Percentiles rank a stretch among this genome's conserved stretches.
These are phyloP conservation scores for Candida railenensis DNA, from an alignment of 805 yeast genomes.

Conservation along the genomic window DNA sequence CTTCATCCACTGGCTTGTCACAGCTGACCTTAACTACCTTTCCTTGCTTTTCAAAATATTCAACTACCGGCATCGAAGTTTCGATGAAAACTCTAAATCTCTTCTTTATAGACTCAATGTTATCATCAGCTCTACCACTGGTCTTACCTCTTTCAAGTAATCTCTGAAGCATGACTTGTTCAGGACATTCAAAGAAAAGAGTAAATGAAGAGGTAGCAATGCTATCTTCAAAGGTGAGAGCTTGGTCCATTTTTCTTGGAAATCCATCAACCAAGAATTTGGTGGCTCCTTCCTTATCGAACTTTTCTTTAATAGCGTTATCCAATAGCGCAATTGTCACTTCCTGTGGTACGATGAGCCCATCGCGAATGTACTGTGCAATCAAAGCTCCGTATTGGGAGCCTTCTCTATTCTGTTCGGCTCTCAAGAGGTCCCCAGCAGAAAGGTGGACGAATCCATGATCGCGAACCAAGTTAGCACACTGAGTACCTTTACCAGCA, in stretches of 20 bases:
- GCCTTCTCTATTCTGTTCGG: constrained; percentile 81
- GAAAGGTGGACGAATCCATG: constrained; percentile 83
- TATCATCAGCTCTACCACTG: constrained; percentile 92
- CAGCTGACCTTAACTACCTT: constrained; percentile 80
- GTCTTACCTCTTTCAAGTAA: constrained; percentile 90
- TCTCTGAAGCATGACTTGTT: constrained; percentile 77
- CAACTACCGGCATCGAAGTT: constrained; percentile 92
- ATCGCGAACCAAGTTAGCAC: constrained; percentile 78
- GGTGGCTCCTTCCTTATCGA: constrained; percentile 43
- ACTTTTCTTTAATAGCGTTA: constrained; percentile 67
- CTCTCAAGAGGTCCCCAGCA: constrained; percentile 95
- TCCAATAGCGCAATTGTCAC: constrained; percentile 82
- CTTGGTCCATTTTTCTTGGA: constrained; percentile 99
- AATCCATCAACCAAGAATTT: constrained; percentile 91
- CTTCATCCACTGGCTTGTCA: constrained; percentile 77
- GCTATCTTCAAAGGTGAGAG: constrained; percentile 82
- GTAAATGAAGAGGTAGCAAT: constrained; percentile 70
- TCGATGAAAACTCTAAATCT: constrained; percentile 84
- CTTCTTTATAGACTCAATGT: constrained; percentile 84
- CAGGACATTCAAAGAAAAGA: constrained; percentile 80
- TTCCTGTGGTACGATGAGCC: constrained; percentile 89
- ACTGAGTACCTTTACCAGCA: constrained; percentile 96
- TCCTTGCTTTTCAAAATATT: constrained; percentile 68
- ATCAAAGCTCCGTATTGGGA: constrained; percentile 85
- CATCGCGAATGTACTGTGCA: constrained; percentile 80